Percentiles rank a stretch among this genome's conserved stretches.
Conservation (phyloP, 2,329 filamentous ascomycete genomes). For the Trichoderma sp. region DNA sequence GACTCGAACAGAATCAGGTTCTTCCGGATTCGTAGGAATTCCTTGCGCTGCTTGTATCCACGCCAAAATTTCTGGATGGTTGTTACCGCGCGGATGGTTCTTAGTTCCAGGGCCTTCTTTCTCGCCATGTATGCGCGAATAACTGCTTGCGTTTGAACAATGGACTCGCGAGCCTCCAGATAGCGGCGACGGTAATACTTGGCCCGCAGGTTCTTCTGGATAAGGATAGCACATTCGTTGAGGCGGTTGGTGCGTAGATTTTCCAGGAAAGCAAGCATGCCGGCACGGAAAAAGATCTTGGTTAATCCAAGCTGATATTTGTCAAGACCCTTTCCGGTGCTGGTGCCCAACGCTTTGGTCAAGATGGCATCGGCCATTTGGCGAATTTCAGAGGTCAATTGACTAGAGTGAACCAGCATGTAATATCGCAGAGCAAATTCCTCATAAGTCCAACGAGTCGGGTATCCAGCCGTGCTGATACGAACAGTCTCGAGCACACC, state of each 20-base stretch:
- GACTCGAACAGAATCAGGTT: constrained; percentile 88
- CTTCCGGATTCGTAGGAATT: constrained; percentile 72
- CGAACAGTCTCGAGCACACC: constrained; percentile 98
- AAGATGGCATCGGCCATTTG: constrained; percentile 93
- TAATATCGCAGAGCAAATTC: constrained; percentile 98
- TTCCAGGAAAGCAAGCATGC: constrained; percentile 97
- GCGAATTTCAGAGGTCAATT: constrained; percentile 92
- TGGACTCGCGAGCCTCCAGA: constrained; percentile 76
- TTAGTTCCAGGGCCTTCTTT: constrained; percentile 72
- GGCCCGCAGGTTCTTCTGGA: constrained; percentile 94
- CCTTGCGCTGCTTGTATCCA: constrained; percentile 83
- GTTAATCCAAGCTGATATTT: constrained; percentile 97
- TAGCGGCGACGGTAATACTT: constrained; percentile 95
- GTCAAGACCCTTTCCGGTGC: constrained; percentile 70
- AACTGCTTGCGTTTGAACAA: constrained; percentile 76
- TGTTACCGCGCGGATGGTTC: constrained; percentile 81
- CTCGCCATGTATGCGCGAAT: constrained; percentile 76
- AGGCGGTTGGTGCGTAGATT: constrained; percentile 86
- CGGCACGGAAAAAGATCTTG: constrained; percentile 98
- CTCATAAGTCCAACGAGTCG: constrained; percentile 97
- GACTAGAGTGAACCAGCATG: constrained; percentile 85
- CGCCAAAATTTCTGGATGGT: constrained; percentile 95
- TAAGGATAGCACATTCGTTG: constrained; percentile 93
- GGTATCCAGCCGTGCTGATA: constrained; percentile 96
- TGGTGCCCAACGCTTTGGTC: constrained; percentile 78